A percentile compares a stretch with the other conserved stretches of the same genome.
phyloP scores from a whole-genome alignment of 257 asterid genomes.

The Ocimum tenuiflorum region DNA sequence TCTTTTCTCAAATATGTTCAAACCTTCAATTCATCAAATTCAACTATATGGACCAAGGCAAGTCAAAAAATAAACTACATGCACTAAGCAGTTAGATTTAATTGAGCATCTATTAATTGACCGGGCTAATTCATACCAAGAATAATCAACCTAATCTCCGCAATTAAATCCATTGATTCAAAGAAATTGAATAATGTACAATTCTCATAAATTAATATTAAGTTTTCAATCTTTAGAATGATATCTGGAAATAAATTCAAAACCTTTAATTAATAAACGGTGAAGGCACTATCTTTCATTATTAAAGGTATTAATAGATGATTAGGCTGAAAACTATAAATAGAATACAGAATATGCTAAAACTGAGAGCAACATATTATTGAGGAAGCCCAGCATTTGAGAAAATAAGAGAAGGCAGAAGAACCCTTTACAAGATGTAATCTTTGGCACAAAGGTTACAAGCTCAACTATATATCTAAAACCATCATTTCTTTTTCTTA shows the following conservation, averaged over 20 bases:
- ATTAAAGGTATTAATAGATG: too few species aligned
- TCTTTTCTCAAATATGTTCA: too few species aligned
- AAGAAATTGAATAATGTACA: too few species aligned
- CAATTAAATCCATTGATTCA: too few species aligned
- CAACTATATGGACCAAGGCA: too few species aligned
- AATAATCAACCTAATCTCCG: too few species aligned
- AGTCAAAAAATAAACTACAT: too few species aligned
- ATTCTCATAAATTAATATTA: background rate
- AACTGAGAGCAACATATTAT: conserved; percentile 17
- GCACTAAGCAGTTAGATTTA: background rate
- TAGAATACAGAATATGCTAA: conserved; percentile 1
- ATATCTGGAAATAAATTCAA: too few species aligned
- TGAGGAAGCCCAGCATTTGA: conserved; percentile 18
- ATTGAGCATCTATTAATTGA: background rate
- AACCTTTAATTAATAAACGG: too few species aligned
- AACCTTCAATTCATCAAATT: too few species aligned
- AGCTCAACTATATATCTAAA: conserved; percentile 25
- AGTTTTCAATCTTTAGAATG: too few species aligned
- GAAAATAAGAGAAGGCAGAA: background rate
- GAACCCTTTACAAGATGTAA: conserved; percentile 27
- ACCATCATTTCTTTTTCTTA: conserved; percentile 10
- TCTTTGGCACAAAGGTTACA: conserved; percentile 21
- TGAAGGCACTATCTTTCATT: too few species aligned
- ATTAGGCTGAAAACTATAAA: background rate
- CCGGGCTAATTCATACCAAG: background rate